A percentile compares a stretch with the other conserved stretches of the same genome.
These are phyloP conservation scores for Sugiyamaella novakii DNA, from an alignment of 1,139 yeast species.

Conservation along the genomic window DNA sequence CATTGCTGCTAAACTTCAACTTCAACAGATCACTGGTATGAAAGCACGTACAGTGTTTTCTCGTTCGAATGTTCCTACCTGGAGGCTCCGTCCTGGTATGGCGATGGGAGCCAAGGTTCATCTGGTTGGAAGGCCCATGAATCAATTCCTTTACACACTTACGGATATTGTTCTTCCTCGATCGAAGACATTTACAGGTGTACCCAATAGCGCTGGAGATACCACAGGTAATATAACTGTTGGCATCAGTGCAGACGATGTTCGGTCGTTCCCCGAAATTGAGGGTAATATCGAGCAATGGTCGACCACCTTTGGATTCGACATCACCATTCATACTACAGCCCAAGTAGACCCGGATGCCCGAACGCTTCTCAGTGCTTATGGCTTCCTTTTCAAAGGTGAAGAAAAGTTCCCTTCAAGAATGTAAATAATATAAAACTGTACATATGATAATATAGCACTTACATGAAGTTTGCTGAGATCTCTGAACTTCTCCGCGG, in stretches of 20 bases:
- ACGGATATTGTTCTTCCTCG: slow-evolving; percentile 93
- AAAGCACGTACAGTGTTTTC: slow-evolving; percentile 77
- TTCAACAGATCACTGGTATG: slow-evolving; percentile 91
- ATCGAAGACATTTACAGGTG: slow-evolving; percentile 83
- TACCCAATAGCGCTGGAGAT: slow-evolving; percentile 79
- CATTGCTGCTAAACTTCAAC: slow-evolving; percentile 73
- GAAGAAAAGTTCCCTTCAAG: slow-evolving; percentile 47
- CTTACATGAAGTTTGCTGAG: too few relatives aligned
- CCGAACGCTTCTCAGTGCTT: slow-evolving; percentile 77
- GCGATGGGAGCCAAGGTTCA: slow-evolving; percentile 90
- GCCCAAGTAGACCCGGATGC: slow-evolving; percentile 94
- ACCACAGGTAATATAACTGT: slow-evolving; percentile 81
- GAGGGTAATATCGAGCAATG: slow-evolving; percentile 89
- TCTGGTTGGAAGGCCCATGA: slow-evolving; percentile 77
- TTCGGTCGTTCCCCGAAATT: slow-evolving; percentile 87
- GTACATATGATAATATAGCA: too few relatives aligned
- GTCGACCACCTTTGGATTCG: slow-evolving; percentile 85
- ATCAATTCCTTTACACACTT: slow-evolving; percentile 81
- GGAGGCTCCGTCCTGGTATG: slow-evolving; percentile 87
- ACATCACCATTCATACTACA: slow-evolving; percentile 80
- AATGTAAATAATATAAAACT: slow-evolving; percentile 29
- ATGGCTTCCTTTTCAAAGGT: slow-evolving; percentile 78
- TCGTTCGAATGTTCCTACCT: slow-evolving; percentile 76
- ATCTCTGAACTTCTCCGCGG: slow-evolving; percentile 4
- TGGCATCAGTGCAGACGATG: slow-evolving; percentile 78